phyloP scores from a whole-genome alignment of 169 alveolate species.

The Perkinsus chesapeaki region DNA sequence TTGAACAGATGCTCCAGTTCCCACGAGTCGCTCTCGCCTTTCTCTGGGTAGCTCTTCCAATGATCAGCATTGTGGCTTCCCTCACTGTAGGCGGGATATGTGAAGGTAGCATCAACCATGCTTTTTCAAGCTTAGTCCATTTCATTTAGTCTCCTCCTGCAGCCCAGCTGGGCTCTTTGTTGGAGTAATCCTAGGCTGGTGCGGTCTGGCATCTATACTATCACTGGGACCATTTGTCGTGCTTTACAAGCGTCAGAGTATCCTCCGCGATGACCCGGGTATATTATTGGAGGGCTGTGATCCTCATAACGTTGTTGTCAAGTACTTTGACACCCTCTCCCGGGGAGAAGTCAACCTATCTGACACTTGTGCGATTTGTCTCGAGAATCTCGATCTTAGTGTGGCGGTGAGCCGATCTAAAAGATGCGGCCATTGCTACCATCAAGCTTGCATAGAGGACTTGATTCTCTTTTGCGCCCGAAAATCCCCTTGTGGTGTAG shows the following conservation, averaged over 20 bases:
- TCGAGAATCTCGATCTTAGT: not conserved
- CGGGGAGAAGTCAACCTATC: not conserved
- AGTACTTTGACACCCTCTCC: not conserved
- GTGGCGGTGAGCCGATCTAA: not conserved
- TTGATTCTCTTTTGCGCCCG: not conserved
- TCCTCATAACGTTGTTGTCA: not conserved
- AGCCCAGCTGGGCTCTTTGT: not conserved
- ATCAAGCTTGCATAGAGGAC: not conserved
- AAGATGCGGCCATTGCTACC: not conserved
- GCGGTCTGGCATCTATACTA: not conserved
- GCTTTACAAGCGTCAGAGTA: not conserved
- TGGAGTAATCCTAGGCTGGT: not conserved
- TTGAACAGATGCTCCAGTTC: not conserved
- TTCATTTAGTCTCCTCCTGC: not conserved
- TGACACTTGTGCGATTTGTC: not conserved
- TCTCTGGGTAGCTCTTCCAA: not conserved
- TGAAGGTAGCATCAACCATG: not conserved
- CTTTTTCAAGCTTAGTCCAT: not conserved
- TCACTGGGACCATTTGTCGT: not conserved
- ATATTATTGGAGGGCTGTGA: not conserved
- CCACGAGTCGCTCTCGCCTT: slow-evolving; percentile 2
- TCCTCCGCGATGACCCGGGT: not conserved
- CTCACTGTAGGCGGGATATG: not conserved
- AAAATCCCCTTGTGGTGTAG: not conserved
- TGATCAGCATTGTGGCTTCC: not conserved